Base-by-base conservation (phyloP, 2,329 filamentous ascomycete genomes). In the Alternaria sp. region DNA sequence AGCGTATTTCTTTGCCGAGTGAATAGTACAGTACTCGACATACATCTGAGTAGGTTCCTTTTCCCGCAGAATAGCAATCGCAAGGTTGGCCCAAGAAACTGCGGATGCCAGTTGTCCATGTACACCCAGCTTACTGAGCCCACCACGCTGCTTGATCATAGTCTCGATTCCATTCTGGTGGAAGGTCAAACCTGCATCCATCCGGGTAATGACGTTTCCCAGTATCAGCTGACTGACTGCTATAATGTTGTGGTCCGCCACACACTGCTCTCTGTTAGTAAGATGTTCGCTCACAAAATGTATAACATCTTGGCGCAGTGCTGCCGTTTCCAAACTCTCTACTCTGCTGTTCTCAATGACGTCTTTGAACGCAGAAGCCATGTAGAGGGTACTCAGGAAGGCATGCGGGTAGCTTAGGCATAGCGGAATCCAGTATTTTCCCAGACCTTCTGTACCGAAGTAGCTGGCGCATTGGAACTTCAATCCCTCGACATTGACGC, bases 301-400 rank as follows among this genome's bases (percentile, higher is more conserved):
- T 1, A 78, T 75, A n/a, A 78, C 66, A 46, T 80, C 77, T 34
- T 72, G 73, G 11, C 74, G 72, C 16, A 79, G 67, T 5, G 69
- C 69, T 6, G 69, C 52, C 5, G 75, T 77, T 41, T 72, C 67
- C 3, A 76, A 45, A 51, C 74, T 79, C 52, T 79, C 74, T 3
- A 65, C 36, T 12, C 50, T 22, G 2, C 59, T 54, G 4, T 70
- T 66, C 6, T 69, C 43, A 18, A 78, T 63, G 3, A 74, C 73
- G 53, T 79, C 78, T 12, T 71, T 57, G 46, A 79, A 74, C 8
- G 73, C 69, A 1, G 77, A 73, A 8, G 78, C 74, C 36, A 77
- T 69, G 56, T 73, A 75, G 11, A 80, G 64, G 0, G 77, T 79
- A 43, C 77, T 79, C 3, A 80, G 71, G 45, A 77, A 80, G 1